Base-by-base conservation (phyloP, 2,329 filamentous ascomycete genomes). In the Alternaria solani region DNA sequence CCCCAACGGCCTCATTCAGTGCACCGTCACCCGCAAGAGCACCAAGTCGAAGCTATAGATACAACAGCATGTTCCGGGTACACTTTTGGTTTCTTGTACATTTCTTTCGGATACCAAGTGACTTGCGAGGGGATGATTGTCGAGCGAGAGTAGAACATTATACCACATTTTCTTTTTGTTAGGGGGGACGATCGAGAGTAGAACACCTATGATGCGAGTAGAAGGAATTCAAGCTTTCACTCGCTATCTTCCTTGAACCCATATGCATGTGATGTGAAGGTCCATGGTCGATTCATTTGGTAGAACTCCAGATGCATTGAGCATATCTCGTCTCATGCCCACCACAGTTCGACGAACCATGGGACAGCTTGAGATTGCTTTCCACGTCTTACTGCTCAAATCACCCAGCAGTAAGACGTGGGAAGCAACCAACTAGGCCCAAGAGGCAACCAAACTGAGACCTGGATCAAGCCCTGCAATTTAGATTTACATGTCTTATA, bases 1-100 rank as follows among this genome's bases (percentile, higher is more conserved):
- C 66, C 95, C 95, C 57, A 99, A 98, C 76, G 95, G 95, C 28
- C 87, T 99, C 62, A 99, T 99, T 81, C 91, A 96, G 78, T 96
- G 94, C 82, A 93, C 93, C 59, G 93, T 99, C 51, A 86, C 87
- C 36, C 88, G 91, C 63, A 80, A 83, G 71, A 75, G 70, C 39
- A 64, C 73, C 47, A 81, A 81, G 66, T 73, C 81, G 38, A 83
- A 81, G 74, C 67, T 82, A 61, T 83, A 78, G 66, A 72, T 44
- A 11, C 18, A n/a, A 26, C 61, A 28, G 41, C n/a, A 30, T 62
- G 30, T 61, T 42, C 47, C 49, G 30, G 51, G 61, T 25, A 28
- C 51, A 55, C 52, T 48, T 57, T 57, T 63, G 59, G 43, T 44
- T 66, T 63, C 26, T 59, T 67, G 59, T 67, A 66, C 49, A 64